Conservation (phyloP, 208 protist genomes). For the Lotmaria passim region DNA sequence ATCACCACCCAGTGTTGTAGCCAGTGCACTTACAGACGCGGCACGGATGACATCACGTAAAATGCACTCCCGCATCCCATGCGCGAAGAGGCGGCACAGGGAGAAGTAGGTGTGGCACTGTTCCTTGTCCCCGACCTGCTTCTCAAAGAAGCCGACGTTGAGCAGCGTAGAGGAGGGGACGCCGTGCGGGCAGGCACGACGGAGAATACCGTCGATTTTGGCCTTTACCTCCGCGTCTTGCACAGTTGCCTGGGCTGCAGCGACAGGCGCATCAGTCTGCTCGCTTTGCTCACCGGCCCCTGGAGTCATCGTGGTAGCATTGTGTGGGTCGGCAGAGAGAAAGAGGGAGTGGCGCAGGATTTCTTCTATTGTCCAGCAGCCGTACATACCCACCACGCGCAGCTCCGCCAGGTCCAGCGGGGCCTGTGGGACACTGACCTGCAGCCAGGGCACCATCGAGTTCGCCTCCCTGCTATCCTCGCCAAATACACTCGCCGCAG, state of each 20-base stretch:
- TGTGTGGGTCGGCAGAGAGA: neutral
- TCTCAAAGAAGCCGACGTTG: conserved; percentile 52
- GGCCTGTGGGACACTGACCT: conserved; percentile 29
- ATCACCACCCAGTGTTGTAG: neutral
- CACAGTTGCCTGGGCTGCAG: no score
- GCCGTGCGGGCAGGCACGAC: conserved; percentile 33
- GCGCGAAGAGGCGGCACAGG: conserved; percentile 51
- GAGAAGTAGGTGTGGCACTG: conserved; percentile 60
- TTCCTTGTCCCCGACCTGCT: conserved; percentile 64
- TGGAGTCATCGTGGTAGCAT: neutral
- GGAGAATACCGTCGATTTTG: conserved; percentile 8
- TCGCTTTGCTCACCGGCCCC: no score
- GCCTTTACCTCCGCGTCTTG: neutral
- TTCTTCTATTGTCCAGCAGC: conserved; percentile 57
- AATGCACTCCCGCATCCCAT: conserved; percentile 37
- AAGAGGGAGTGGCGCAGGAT: conserved; percentile 39
- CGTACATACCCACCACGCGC: conserved; percentile 55
- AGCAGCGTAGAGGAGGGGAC: conserved; percentile 32
- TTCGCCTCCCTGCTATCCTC: conserved; percentile 1
- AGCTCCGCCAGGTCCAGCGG: conserved; percentile 29
- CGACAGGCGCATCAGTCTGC: no score
- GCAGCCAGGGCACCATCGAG: conserved; percentile 25
- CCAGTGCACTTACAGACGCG: neutral
- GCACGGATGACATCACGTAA: conserved; percentile 11
- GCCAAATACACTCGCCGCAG: conserved; percentile 3